Evolutionary conservation across 2,329 filamentous ascomycete species (phyloP), one percentile per base, ranked within the genome.

Genomic region (Colletotrichum gigasporum): DNA sequence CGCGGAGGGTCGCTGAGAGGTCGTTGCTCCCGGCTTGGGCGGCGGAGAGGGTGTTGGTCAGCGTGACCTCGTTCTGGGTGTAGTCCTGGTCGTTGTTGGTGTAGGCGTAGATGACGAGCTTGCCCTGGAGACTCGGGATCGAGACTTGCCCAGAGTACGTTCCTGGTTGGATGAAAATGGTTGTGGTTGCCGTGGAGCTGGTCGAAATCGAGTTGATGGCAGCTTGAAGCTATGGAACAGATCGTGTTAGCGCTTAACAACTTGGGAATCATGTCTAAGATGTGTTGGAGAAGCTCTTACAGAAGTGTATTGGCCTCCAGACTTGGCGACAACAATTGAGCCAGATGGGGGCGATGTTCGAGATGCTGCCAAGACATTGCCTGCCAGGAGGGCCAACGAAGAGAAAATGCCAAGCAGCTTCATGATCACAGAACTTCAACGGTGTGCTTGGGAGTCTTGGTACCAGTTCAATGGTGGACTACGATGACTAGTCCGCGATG

Each of bases 161-260:
- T 3, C 87, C 86, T 75, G 90, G 90, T 32, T 85, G 87, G 72
- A 91, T 85, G 78, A 90, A 91, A 75, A 91, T 88, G 70, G 82
- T 85, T 61, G 87, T 85, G 0, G 79, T 78, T 0, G 75, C 67
- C 1, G 82, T 81, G 3, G 81, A 80, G 2, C 79, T 77, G 0
- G 82, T 83, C 18, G 82, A 84, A 10, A 90, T 80, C 3, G 87
- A 82, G 69, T 87, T 72, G 62, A 91, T 82, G 9, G 89, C 88
- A 12, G 81, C 75, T 71, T 88, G 85, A 41, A 90, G 70, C 74
- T 55, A 70, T 14, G 10, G 14, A 32, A 9, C 5, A 16, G 8
- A 8, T 9, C 16, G 16, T 26, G 1, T 6, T 9, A n/a, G 9
- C 1, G 3, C 4, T 12, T 3, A 14, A 34, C 4, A 34, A 2